Evolutionary conservation across 2,329 filamentous ascomycete genomes (phyloP).

Genomic region (Neonectria coccinea): DNA sequence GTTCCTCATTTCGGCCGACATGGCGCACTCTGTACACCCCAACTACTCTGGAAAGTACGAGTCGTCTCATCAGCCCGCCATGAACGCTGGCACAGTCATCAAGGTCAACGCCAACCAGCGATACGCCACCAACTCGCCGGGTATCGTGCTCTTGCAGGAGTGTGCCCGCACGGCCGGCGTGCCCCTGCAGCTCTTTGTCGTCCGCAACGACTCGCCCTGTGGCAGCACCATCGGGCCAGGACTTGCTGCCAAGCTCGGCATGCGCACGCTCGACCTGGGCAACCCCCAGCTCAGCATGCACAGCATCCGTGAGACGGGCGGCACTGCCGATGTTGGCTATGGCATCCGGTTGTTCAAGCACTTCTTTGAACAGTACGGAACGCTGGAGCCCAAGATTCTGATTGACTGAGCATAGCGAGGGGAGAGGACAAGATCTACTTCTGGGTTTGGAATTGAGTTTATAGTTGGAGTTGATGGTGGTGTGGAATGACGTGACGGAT

Average conservation of each 20-base stretch:
- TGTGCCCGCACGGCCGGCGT: slow-evolving; percentile 80
- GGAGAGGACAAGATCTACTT: neutral
- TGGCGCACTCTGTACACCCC: slow-evolving; percentile 96
- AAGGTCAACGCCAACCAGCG: slow-evolving; percentile 98
- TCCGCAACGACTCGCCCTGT: slow-evolving; percentile 93
- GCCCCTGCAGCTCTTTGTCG: slow-evolving; percentile 94
- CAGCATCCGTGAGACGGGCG: slow-evolving; percentile 93
- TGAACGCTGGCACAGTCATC: slow-evolving; percentile 97
- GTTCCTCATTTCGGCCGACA: slow-evolving; percentile 95
- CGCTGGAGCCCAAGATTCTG: slow-evolving; percentile 83
- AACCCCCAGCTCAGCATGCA: slow-evolving; percentile 98
- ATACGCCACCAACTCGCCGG: slow-evolving; percentile 96
- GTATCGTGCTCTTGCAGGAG: slow-evolving; percentile 92
- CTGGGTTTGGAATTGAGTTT: neutral
- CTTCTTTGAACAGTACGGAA: slow-evolving; percentile 89
- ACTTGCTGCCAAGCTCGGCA: slow-evolving; percentile 86
- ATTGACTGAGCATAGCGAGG: slow-evolving; percentile 69
- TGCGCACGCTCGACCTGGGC: slow-evolving; percentile 89
- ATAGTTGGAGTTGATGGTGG: slow-evolving; percentile 2
- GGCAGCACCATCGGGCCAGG: slow-evolving; percentile 99
- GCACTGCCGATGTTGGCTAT: slow-evolving; percentile 87
- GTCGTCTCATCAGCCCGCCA: slow-evolving; percentile 87
- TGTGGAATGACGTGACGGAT: neutral
- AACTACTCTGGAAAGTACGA: slow-evolving; percentile 97
- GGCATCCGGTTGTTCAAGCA: slow-evolving; percentile 87